Base-by-base conservation (phyloP, 2,329 filamentous ascomycete genomes). In the Pyrenophora graminea region DNA sequence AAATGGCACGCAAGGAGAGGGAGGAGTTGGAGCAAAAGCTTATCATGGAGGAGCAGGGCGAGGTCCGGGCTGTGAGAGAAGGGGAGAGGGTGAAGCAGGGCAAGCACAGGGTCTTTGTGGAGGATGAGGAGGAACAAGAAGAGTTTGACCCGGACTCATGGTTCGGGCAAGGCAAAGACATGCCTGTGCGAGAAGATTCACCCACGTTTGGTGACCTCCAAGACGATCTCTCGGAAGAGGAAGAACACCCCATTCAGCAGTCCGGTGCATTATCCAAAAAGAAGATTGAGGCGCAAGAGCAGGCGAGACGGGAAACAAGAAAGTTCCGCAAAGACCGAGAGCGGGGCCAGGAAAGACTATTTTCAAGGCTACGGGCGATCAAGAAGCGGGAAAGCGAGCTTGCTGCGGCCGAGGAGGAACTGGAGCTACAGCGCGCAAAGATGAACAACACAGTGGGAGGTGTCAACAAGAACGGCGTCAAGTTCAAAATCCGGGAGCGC, bases 401-500 rank as follows among this genome's bases (percentile, higher is more conserved):
- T 15, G 72, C 76, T 25, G 75, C 76, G 3, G 84, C 83, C 0
- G 78, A 85, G 56, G 74, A 79, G 19, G 80, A 82, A 61, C 69
- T 87, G 18, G 83, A 85, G 37, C 68, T 79, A 56, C 84, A 87
- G 67, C 76, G 83, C 39, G 84, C 80, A 8, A 81, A 80, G 68
- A 86, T 87, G 84, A 80, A 78, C 57, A 80, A 81, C 53, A 80
- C 77, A 2, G 74, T 83, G 3, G 84, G 84, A 15, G 85, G 85
- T 1, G 77, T 81, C 46, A 87, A 86, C 70, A 86, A 86, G 71
- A 76, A 82, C 49, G 85, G 85, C 7, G 74, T 84, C 61, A 86
- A 84, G 63, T 87, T 84, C 78, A 87, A 86, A 75, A 75, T 83
- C 38, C 75, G 83, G 48, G 82, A 85, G 74, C 75, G 85, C 59